A percentile compares a stretch with the other conserved stretches of the same genome.
Conservation (phyloP, 495 filamentous ascomycete genomes). For the Trichoderma orchidacearum region DNA sequence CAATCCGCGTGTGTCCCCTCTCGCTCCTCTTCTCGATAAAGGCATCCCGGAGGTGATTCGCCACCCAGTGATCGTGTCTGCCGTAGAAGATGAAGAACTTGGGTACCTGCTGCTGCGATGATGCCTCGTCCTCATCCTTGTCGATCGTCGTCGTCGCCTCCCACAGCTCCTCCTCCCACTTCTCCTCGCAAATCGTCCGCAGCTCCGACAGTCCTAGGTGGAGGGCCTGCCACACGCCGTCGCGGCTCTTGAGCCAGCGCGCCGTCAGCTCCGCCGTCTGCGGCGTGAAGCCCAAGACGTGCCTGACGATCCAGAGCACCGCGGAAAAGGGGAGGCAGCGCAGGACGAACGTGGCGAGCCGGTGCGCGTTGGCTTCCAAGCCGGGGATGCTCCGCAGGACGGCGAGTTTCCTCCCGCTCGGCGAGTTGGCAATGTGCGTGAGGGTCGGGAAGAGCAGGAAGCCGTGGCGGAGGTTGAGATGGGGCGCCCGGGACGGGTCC, state of each 20-base stretch:
- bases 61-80: constrained; percentile 69
- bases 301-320: constrained; percentile 28
- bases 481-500: constrained; percentile 2
- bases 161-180: constrained; percentile 75
- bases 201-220: constrained; percentile 56
- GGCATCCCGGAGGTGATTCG: constrained; percentile 55
- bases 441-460: constrained; percentile 70
- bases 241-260: constrained; percentile 44
- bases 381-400: constrained; percentile 38
- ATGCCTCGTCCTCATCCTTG: background rate
- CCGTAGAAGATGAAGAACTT: constrained; percentile 74
- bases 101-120: constrained; percentile 13
- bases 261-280: constrained; percentile 47
- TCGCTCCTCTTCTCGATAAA: constrained; percentile 43
- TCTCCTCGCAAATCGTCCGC: constrained; percentile 55
- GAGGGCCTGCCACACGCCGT: constrained; percentile 59
- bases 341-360: constrained; percentile 33
- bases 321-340: constrained; percentile 28
- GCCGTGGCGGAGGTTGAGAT: constrained; percentile 27
- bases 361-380: constrained; percentile 38
- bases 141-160: constrained; percentile 28
- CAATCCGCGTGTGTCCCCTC: constrained; percentile 44
- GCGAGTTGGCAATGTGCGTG: constrained; percentile 54
- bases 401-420: constrained; percentile 44
- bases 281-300: constrained; percentile 38